Evolutionary conservation across 2,329 filamentous ascomycete genomes (phyloP), one percentile per base, ranked within the genome.

Genomic region (Parascedosporium putredinis): DNA sequence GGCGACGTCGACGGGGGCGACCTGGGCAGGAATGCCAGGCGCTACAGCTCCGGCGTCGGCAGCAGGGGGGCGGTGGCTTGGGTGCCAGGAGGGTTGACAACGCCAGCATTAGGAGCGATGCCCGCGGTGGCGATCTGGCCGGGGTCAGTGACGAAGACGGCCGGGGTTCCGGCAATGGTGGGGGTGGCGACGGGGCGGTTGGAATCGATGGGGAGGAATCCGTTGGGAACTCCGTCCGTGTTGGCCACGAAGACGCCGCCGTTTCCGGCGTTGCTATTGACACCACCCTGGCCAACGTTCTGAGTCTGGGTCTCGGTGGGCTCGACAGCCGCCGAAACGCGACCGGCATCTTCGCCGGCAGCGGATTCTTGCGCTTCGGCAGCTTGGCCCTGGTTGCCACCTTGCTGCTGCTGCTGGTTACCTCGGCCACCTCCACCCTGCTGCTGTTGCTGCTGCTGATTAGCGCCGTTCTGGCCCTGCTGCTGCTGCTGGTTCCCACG

Each of bases 31-130:
- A 27, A 8, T 33, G 9, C n/a, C 33, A 38, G 33, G 9, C 6
- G 12, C 47, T 6, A 18, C 38, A 18, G 23, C 36, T 9, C 14
- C 38, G 12, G 36, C 38, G 5, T 49, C 47, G 16, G n/a, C 24
- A 5, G 10, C 18, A 5, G 10, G 10, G 18, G 47, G 40, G 18
- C n/a, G n/a, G 16, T 40, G 8, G 47, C 45, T 20, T 36, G 47
- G 25, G 45, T 45, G 38, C n/a, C n/a, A n/a, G n/a, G n/a, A n/a
- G n/a, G n/a, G n/a, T 29, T 31, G 18, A 49, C 24, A 22, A 42
- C 36, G 12, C n/a, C 38, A 20, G 38, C 44, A 18, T 31, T 29
- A 24, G 38, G 24, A 25, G 27, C 40, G 27, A n/a, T 29, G n/a
- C 10, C 38, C n/a, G 14, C 27, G 14, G 42, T 45, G n/a, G 42